These are phyloP conservation scores for Coniosporium tulheliwenetii DNA, from an alignment of 2,329 filamentous ascomycete species.

Conservation along the genomic window DNA sequence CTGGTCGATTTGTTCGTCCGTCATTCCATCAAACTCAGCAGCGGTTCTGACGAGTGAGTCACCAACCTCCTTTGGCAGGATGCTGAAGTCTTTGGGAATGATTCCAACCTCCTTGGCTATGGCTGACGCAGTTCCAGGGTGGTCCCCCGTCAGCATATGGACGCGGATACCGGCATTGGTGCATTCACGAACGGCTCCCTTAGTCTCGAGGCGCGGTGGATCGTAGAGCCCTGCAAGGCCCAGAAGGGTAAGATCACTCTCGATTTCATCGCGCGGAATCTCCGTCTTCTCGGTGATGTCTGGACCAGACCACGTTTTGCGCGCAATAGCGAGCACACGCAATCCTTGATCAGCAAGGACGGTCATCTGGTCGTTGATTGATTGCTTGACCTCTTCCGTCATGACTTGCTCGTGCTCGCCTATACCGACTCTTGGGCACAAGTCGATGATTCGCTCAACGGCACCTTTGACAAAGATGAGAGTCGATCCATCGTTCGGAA, in stretches of 20 bases:
- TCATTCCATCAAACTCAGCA: slow-evolving; percentile 5
- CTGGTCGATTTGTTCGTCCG: slow-evolving; percentile 5
- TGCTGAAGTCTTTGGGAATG: slow-evolving; percentile 21
- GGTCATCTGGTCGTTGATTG: slow-evolving; percentile 12
- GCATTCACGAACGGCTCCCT: slow-evolving; percentile 25
- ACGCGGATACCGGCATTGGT: slow-evolving; percentile 31
- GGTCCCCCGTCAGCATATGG: slow-evolving; percentile 33
- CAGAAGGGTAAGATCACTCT: slow-evolving; percentile 12
- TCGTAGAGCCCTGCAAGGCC: slow-evolving; percentile 17
- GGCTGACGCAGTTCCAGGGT: slow-evolving; percentile 27
- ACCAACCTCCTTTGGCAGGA: slow-evolving; percentile 1
- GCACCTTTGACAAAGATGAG: slow-evolving; percentile 17
- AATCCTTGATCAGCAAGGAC: slow-evolving; percentile 14
- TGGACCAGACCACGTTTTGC: background rate
- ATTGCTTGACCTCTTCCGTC: slow-evolving; percentile 6
- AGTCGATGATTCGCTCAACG: slow-evolving; percentile 14
- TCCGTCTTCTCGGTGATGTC: too few species aligned
- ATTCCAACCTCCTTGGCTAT: slow-evolving; percentile 33
- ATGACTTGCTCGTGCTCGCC: background rate
- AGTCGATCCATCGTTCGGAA: slow-evolving; percentile 1
- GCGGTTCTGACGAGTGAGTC: slow-evolving; percentile 5
- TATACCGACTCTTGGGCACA: slow-evolving; percentile 1
- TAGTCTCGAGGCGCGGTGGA: slow-evolving; percentile 15
- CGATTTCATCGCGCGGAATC: slow-evolving; percentile 8
- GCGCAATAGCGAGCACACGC: slow-evolving; percentile 15